These are phyloP conservation scores for Dorcoceras hygrometricum DNA, from an alignment of 257 asterid species.

Conservation along the genomic window DNA sequence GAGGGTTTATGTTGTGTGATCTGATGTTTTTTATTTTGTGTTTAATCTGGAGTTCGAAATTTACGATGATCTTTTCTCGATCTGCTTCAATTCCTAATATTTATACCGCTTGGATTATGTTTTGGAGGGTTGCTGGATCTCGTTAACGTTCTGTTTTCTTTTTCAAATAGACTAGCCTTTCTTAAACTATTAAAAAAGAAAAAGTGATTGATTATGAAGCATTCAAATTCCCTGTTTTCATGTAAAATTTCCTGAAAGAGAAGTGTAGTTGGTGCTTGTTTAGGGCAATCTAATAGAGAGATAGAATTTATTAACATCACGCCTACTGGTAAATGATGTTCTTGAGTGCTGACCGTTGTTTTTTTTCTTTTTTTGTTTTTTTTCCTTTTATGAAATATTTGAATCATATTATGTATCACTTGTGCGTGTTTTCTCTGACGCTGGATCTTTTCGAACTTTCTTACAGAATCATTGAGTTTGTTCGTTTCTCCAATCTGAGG, in stretches of 20 bases:
- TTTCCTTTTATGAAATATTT: slow-evolving; percentile 13
- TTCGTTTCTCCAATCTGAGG: slow-evolving; percentile 33
- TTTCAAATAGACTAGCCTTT: slow-evolving; percentile 13
- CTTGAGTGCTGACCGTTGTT: too few species aligned
- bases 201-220: slow-evolving; percentile 29
- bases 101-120: neutral
- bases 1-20: slow-evolving; percentile 32
- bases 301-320: slow-evolving; percentile 24
- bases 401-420: slow-evolving; percentile 24
- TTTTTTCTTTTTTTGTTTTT: too few species aligned
- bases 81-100: slow-evolving; percentile 22
- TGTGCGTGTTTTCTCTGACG: slow-evolving; percentile 39
- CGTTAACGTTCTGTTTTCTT: slow-evolving; percentile 2
- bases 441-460: slow-evolving; percentile 31
- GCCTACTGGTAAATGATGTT: slow-evolving; percentile 26
- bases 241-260: slow-evolving; percentile 28
- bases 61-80: slow-evolving; percentile 33
- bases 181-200: slow-evolving; percentile 14
- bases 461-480: slow-evolving; percentile 26
- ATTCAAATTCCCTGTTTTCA: slow-evolving; percentile 45
- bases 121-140: slow-evolving; percentile 24
- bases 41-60: slow-evolving; percentile 23
- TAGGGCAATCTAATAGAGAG: slow-evolving; percentile 35
- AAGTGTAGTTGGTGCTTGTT: slow-evolving; percentile 21
- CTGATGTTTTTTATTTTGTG: slow-evolving; percentile 33